Conservation (phyloP, 192 early-diverging fungal species). For the Entomortierella chlamydospora region DNA sequence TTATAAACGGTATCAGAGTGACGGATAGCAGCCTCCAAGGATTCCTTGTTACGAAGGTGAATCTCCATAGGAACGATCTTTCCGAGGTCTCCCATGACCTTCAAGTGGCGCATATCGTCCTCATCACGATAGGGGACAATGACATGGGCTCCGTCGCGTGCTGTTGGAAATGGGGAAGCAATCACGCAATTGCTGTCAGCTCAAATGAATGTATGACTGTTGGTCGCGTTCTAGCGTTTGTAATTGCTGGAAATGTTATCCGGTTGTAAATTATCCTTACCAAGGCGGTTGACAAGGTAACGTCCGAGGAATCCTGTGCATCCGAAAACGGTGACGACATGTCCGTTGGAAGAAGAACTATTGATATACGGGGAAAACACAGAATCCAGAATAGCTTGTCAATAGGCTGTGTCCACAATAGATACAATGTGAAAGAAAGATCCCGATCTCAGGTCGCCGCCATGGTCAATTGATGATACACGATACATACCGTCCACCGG, state of each 20-base stretch:
- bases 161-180: conserved; percentile 52
- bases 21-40: conserved; percentile 84
- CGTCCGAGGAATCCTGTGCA: conserved; percentile 96
- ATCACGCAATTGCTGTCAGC: neutral
- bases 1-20: conserved; percentile 98
- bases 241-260: too few species aligned
- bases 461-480: too few species aligned
- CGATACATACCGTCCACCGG: conserved; percentile 69
- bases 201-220: neutral
- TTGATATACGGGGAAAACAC: neutral
- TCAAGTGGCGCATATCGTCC: conserved; percentile 89
- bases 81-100: conserved; percentile 94
- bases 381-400: too few species aligned
- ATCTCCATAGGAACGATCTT: conserved; percentile 93
- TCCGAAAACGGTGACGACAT: conserved; percentile 94
- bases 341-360: conserved; percentile 85
- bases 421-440: neutral
- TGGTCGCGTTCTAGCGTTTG: too few species aligned
- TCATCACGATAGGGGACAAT: conserved; percentile 90
- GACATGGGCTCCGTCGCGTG: conserved; percentile 89
- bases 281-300: conserved; percentile 92
- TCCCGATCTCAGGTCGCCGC: too few species aligned
- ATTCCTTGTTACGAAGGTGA: conserved; percentile 88
- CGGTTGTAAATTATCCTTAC: conserved; percentile 51
- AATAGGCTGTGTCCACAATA: neutral